Base-by-base conservation (phyloP, 495 filamentous ascomycete genomes). In the Neurospora intermedia region DNA sequence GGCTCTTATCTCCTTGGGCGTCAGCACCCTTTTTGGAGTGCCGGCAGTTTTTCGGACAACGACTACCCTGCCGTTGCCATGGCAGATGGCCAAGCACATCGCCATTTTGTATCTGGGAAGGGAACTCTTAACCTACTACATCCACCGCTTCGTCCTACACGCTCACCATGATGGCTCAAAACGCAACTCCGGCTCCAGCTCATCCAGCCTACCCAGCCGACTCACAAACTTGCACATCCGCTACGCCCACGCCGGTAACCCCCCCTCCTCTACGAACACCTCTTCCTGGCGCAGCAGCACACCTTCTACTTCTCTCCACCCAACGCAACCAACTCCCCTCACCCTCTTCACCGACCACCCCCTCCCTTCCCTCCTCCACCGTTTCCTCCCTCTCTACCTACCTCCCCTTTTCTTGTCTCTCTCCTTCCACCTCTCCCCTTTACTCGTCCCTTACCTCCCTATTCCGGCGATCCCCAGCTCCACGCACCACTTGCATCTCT, bases 321-420 rank as follows among this genome's bases (percentile, higher is more conserved):
- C 54, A 16, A 16, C 54, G 0, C 54, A 66, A 18, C 54, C 54
- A 35, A 66, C 54, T 6, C 13, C 91, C 27, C 78, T 86, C 35
- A 79, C 86, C 89, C 69, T 88, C 86, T 74, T 91, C 86, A 48
- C 90, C 78, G 94, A 98, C 80, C 93, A 97, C 75, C 93, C 94
- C 0, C 41, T 91, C n/a, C 82, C 88, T 6, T 91, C 93, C 74
- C 81, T 97, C 2, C 76, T 96, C 13, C 82, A 84, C 71, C 88
- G 85, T 69, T 92, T 93, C 76, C 45, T 94, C 23, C 94, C 94
- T 0, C 86, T 89, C 20, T 94, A 93, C 80, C 76, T 91, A 4
- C 93, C 94, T 10, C 90, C 91, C 2, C 73, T 79, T 0, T 0
- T 66, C 0, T 2, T 66, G 85, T 27, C 78, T 2, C 40, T 78